A percentile compares a stretch with the other conserved stretches of the same genome.
phyloP scores from a whole-genome alignment of 495 filamentous ascomycete species.

The Astrothelium subdiscretum region DNA sequence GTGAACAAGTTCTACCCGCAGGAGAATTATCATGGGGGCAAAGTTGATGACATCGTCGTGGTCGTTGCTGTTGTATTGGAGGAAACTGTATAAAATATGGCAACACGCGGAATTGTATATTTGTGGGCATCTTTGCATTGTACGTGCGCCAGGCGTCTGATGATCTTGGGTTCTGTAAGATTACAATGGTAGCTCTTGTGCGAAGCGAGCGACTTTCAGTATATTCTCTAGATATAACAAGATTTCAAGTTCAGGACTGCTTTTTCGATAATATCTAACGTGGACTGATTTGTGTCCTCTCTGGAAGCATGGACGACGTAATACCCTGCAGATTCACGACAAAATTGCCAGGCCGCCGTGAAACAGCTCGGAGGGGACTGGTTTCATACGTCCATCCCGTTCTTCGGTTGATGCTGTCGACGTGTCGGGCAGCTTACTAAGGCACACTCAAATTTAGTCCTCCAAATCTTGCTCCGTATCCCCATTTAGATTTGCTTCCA shows the following conservation, averaged over 20 bases:
- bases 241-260: neutral
- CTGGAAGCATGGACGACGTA: no score
- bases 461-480: no score
- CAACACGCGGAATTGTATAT: neutral
- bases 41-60: conserved; percentile 83
- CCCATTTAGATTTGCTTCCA: no score
- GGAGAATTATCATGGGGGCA: conserved; percentile 77
- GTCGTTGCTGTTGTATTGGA: conserved; percentile 52
- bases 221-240: neutral
- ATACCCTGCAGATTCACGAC: no score
- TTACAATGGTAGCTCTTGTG: neutral
- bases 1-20: conserved; percentile 73
- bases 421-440: no score
- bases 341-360: no score
- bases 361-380: no score
- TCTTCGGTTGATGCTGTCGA: no score
- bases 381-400: no score
- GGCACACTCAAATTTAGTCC: no score
- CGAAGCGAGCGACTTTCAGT: neutral
- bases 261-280: no score
- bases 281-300: no score
- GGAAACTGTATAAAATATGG: conserved; percentile 26
- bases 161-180: neutral
- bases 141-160: neutral
- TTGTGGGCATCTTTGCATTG: neutral